Base-by-base conservation (phyloP, 1,284 basidiomycete species). In the Blastosporella zonata region DNA sequence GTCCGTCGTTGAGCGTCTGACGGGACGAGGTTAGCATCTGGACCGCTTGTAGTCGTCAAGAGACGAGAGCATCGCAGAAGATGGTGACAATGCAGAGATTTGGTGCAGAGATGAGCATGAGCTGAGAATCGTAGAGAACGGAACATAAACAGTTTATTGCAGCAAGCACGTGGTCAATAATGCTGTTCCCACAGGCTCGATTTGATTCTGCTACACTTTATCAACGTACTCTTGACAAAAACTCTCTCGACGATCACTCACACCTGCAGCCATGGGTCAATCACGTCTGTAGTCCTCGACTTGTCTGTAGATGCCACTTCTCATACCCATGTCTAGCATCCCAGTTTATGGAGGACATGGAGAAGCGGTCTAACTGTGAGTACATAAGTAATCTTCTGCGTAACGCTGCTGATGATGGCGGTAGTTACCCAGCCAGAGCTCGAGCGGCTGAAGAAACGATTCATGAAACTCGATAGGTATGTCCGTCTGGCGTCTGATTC, bases 381-480 rank as follows among this genome's bases (percentile, higher is more conserved):
- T 78, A 12, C 25, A 25, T 22, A 25, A 21, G 21, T 25, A 21
- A 33, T 31, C 7, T 35, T 9, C 12, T 15, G 8, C 3, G 20
- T 10, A 9, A 21, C 25, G 12, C 25, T 22, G 10, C 45, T 46
- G 17, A 46, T 18, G 10, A 20, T 17, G 15, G n/a, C 20, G 15
- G 12, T 67, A 97, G 93, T 97, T 81, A 96, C 91, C 31, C 89
- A 86, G 36, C 80, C 84, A 50, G 94, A 97, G 71, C 74, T 97
- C 57, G 90, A 97, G 62, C 82, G 96, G 38, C 78, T 99, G 58
- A 97, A 97, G 81, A 98, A 97, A 69, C 84, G 96, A 41, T 99
- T 99, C 69, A 97, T 99, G 93, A 99, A 99, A 73, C 85, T 99
- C 59, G 97, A 99, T 69, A 90, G 90, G 80, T 83, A 55, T 52